Conservation (phyloP, 1,284 basidiomycete genomes). For the Cryptococcus floricola region DNA sequence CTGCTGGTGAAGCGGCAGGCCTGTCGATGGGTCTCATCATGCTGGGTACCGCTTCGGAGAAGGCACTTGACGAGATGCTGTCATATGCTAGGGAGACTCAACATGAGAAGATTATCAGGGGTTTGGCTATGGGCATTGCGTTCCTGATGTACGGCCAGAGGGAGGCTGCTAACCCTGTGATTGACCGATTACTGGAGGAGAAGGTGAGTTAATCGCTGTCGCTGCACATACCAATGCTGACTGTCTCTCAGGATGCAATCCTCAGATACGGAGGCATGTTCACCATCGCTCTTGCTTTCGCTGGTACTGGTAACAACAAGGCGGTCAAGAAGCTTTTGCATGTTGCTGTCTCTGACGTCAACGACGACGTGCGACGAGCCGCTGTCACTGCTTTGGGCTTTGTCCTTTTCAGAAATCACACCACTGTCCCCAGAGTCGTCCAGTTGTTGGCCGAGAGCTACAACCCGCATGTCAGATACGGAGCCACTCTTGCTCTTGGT, state of each 20-base stretch:
- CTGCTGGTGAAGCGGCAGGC: conserved; percentile 88
- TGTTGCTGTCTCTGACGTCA: conserved; percentile 93
- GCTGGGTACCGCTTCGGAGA: conserved; percentile 79
- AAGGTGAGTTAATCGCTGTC: conserved; percentile 59
- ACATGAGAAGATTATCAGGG: conserved; percentile 96
- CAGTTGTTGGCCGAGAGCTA: conserved; percentile 94
- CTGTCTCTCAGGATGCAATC: conserved; percentile 70
- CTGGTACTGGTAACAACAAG: conserved; percentile 87
- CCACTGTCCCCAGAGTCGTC: conserved; percentile 88
- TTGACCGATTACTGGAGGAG: conserved; percentile 71
- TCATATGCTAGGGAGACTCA: conserved; percentile 91
- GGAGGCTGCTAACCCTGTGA: conserved; percentile 76
- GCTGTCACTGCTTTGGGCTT: conserved; percentile 93
- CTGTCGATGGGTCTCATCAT: conserved; percentile 95
- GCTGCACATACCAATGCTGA: background rate
- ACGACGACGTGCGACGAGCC: conserved; percentile 89
- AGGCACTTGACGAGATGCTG: conserved; percentile 84
- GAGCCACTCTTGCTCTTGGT: conserved; percentile 88
- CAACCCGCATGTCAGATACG: conserved; percentile 95
- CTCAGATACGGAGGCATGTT: conserved; percentile 94
- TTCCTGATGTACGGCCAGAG: conserved; percentile 87
- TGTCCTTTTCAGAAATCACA: conserved; percentile 89
- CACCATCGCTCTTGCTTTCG: conserved; percentile 88
- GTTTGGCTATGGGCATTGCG: conserved; percentile 82
- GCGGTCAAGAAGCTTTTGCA: conserved; percentile 86